These are phyloP conservation scores for Auxenochlorella protothecoides DNA, from an alignment of 139 green algal genomes.

Conservation along the genomic window DNA sequence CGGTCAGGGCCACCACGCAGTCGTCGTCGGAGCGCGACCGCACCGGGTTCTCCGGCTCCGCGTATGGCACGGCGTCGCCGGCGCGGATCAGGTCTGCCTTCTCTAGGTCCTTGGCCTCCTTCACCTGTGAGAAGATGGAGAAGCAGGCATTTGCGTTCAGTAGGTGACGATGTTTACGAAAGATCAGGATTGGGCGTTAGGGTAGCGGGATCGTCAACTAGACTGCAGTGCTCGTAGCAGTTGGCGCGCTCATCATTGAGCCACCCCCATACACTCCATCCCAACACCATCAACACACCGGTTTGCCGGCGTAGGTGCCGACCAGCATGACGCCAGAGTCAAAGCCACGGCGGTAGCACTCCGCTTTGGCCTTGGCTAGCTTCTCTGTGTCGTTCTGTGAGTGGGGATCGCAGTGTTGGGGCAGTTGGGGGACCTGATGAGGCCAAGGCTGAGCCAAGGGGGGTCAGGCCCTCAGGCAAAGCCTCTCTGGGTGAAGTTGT, in stretches of 20 bases:
- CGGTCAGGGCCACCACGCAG: slow-evolving; percentile 96
- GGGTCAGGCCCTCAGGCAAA: no score
- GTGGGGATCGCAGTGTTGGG: no score
- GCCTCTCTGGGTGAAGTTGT: no score
- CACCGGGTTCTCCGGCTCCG: slow-evolving; percentile 68
- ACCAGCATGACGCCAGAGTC: slow-evolving; percentile 88
- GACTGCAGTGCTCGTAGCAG: no score
- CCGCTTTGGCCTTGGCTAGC: slow-evolving; percentile 88
- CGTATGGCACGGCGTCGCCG: slow-evolving; percentile 72
- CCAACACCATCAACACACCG: slow-evolving; percentile 30
- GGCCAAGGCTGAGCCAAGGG: no score
- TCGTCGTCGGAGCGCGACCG: slow-evolving; percentile 84
- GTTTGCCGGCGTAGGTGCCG: slow-evolving; percentile 72
- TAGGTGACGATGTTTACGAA: no score
- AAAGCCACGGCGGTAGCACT: slow-evolving; percentile 97
- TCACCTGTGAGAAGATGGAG: slow-evolving; percentile 19
- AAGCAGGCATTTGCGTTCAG: no score
- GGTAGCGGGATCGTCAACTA: no score
- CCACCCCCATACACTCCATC: no score
- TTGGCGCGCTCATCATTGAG: no score
- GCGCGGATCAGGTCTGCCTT: slow-evolving; percentile 69
- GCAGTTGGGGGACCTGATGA: no score
- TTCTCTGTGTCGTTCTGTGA: slow-evolving; percentile 89
- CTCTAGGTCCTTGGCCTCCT: slow-evolving; percentile 84
- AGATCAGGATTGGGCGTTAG: no score